Conservation (phyloP, 2,329 filamentous ascomycete genomes). For the Alternaria consortialis region DNA sequence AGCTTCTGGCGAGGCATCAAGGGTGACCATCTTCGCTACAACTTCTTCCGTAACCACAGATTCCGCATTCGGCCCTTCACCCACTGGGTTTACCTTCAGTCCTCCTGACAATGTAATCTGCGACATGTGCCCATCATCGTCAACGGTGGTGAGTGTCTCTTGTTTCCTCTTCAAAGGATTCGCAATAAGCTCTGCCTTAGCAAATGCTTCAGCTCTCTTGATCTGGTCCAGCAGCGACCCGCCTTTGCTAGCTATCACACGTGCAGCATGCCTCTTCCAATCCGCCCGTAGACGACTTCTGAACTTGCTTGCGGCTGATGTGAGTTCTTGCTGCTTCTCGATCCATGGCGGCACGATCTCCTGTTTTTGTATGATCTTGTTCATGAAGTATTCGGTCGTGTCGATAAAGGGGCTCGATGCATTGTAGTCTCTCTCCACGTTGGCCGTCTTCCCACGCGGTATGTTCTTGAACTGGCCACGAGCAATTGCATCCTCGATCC, state of each 20-base stretch:
- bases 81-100: slow-evolving; percentile 43
- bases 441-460: slow-evolving; percentile 71
- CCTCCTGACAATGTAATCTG: slow-evolving; percentile 59
- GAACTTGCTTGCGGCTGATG: slow-evolving; percentile 74
- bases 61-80: slow-evolving; percentile 9
- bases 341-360: slow-evolving; percentile 98
- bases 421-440: slow-evolving; percentile 80
- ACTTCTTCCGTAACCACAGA: slow-evolving; percentile 42
- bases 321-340: slow-evolving; percentile 94
- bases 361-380: slow-evolving; percentile 97
- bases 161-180: slow-evolving; percentile 64
- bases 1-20: slow-evolving; percentile 20
- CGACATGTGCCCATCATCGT: slow-evolving; percentile 57
- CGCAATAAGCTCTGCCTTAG: slow-evolving; percentile 72
- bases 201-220: slow-evolving; percentile 74
- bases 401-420: slow-evolving; percentile 90
- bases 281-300: slow-evolving; percentile 77
- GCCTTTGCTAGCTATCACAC: slow-evolving; percentile 79
- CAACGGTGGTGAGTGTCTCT: slow-evolving; percentile 57
- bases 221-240: slow-evolving; percentile 79
- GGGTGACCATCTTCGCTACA: slow-evolving; percentile 28
- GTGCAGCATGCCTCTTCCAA: slow-evolving; percentile 84
- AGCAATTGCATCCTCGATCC: slow-evolving; percentile 93
- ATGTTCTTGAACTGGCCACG: slow-evolving; percentile 90
- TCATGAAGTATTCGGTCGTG: slow-evolving; percentile 97